Conservation (phyloP, 345 rosid genomes). For the Cardamine resedifolia region DNA sequence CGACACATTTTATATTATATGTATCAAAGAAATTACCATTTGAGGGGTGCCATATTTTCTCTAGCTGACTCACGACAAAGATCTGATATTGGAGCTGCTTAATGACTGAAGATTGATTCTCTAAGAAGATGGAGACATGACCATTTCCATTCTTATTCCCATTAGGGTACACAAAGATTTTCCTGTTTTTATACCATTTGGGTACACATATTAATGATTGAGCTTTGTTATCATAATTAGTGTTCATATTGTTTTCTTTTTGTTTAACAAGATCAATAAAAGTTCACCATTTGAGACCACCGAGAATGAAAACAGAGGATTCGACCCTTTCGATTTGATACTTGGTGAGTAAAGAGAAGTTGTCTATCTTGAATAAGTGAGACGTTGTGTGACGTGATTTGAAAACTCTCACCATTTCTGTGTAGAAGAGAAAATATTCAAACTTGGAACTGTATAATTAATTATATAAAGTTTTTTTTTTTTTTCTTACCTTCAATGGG, state of each 20-base stretch:
- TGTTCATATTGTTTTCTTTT: not conserved
- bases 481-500: constrained; percentile 20
- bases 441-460: not conserved
- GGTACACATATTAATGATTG: not conserved
- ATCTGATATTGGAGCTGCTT: not conserved
- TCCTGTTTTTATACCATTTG: constrained; percentile 20
- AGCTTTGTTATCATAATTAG: not conserved
- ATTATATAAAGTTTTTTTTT: not conserved
- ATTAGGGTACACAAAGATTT: constrained; percentile 15
- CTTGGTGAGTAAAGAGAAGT: constrained; percentile 32
- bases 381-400: constrained; percentile 9
- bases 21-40: not conserved
- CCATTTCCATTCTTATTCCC: not conserved
- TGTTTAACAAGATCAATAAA: not conserved
- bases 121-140: constrained; percentile 14
- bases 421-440: not conserved
- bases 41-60: not conserved
- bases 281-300: constrained; percentile 14
- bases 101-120: not conserved
- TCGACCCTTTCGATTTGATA: not conserved
- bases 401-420: constrained; percentile 18
- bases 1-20: not conserved
- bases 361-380: constrained; percentile 40
- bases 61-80: constrained; percentile 16
- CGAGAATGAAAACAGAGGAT: constrained; percentile 26